phyloP scores from a whole-genome alignment of 495 filamentous ascomycete species.

The Cercophora sp. region DNA sequence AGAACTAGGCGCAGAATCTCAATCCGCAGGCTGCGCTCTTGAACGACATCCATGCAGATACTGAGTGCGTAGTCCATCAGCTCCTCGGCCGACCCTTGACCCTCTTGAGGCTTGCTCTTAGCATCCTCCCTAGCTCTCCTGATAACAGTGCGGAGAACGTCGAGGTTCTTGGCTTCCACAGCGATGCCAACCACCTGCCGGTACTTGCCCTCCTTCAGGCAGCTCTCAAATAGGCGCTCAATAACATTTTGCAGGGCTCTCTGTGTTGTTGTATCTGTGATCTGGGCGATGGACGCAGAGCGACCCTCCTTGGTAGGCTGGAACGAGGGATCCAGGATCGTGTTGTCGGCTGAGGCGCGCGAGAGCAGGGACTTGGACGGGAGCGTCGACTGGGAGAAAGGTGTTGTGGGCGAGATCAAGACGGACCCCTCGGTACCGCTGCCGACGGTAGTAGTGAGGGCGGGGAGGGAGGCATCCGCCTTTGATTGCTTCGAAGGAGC shows the following conservation, averaged over 20 bases:
- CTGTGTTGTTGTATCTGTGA: conserved; percentile 50
- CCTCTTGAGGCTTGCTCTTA: conserved; percentile 46
- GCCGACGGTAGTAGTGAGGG: conserved; percentile 72
- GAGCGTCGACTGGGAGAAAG: conserved; percentile 85
- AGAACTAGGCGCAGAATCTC: conserved; percentile 84
- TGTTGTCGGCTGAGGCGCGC: conserved; percentile 58
- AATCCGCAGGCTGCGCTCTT: conserved; percentile 77
- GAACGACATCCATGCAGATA: conserved; percentile 96
- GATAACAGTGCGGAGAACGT: conserved; percentile 84
- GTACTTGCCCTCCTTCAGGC: conserved; percentile 81
- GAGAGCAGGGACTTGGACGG: conserved; percentile 93
- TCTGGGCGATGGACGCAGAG: conserved; percentile 42
- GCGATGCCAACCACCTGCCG: conserved; percentile 98
- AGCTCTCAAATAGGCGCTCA: conserved; percentile 85
- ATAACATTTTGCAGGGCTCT: conserved; percentile 75
- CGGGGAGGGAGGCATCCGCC: conserved; percentile 52
- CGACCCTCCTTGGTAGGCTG: conserved; percentile 51
- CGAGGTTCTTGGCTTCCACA: conserved; percentile 88
- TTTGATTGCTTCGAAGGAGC: conserved; percentile 43
- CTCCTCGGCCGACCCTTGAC: conserved; percentile 71
- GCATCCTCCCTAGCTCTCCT: conserved; percentile 71
- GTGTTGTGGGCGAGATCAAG: conserved; percentile 81
- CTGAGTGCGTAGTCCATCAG: conserved; percentile 94
- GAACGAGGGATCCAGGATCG: conserved; percentile 51
- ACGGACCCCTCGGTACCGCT: conserved; percentile 58